Evolutionary conservation across 129 eudicot species (phyloP).

Genomic region (Silybum marianum): DNA sequence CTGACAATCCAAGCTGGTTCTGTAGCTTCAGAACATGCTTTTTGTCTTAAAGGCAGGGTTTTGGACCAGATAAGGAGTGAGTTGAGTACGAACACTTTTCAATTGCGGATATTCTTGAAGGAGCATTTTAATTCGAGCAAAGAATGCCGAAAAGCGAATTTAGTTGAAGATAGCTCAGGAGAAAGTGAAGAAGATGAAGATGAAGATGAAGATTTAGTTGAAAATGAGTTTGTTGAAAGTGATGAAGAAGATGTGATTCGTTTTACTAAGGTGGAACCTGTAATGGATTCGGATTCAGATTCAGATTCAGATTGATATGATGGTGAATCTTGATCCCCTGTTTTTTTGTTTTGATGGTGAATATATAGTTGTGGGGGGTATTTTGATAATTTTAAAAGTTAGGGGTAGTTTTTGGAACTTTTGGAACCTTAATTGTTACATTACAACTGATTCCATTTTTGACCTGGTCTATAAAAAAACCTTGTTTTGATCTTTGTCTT

Average conservation of each 20-base stretch:
- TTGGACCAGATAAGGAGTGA: background rate
- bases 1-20: slow-evolving; percentile 13
- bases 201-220: background rate
- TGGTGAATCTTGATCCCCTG: background rate
- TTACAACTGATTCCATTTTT: too few relatives aligned
- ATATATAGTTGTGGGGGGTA: background rate
- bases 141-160: background rate
- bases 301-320: background rate
- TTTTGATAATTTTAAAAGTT: background rate
- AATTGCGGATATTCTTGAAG: slow-evolving; percentile 25
- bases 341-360: background rate
- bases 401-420: background rate
- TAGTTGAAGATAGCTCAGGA: background rate
- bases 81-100: background rate
- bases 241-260: background rate
- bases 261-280: too few relatives aligned
- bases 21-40: background rate
- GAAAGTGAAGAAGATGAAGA: slow-evolving; percentile 10
- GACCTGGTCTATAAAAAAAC: too few relatives aligned
- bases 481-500: too few relatives aligned
- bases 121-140: slow-evolving; percentile 9
- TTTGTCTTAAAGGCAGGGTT: slow-evolving; percentile 22
- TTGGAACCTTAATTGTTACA: background rate
- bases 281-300: too few relatives aligned
- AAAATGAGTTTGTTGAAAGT: background rate